These are phyloP conservation scores for Akanthomyces lecanii DNA, from an alignment of 2,329 filamentous ascomycete genomes.

Conservation along the genomic window DNA sequence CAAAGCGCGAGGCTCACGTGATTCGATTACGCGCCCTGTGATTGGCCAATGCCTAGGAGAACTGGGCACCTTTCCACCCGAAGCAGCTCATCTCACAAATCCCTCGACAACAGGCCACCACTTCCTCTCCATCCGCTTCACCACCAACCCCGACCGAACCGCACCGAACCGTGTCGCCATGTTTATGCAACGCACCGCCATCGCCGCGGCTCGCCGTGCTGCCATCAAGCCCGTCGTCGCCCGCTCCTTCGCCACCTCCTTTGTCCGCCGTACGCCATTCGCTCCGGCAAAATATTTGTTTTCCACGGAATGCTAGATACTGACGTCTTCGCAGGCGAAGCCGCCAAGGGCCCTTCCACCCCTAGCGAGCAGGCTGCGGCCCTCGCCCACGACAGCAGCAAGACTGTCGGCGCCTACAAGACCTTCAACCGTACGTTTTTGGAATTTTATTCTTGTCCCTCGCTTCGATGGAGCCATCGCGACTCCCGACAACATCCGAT, in stretches of 20 bases:
- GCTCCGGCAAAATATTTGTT: slow-evolving; percentile 1
- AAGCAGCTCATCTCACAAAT: slow-evolving; percentile 48
- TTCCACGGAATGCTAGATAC: not conserved
- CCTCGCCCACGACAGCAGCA: slow-evolving; percentile 36
- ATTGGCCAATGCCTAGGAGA: slow-evolving; percentile 35
- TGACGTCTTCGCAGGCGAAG: slow-evolving; percentile 30
- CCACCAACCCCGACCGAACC: slow-evolving; percentile 22
- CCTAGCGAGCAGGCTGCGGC: slow-evolving; percentile 36
- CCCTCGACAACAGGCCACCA: slow-evolving; percentile 36
- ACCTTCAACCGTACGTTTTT: slow-evolving; percentile 42
- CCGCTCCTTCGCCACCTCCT: slow-evolving; percentile 57
- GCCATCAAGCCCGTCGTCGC: slow-evolving; percentile 51
- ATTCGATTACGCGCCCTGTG: slow-evolving; percentile 19
- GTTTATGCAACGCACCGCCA: slow-evolving; percentile 61
- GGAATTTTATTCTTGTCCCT: not conserved
- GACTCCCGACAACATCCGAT: slow-evolving; percentile 11
- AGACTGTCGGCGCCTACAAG: slow-evolving; percentile 45
- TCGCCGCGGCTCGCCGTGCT: slow-evolving; percentile 55
- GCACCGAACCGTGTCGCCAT: slow-evolving; percentile 37
- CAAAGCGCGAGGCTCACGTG: slow-evolving; percentile 31
- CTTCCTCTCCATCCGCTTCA: slow-evolving; percentile 21
- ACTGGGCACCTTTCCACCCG: slow-evolving; percentile 35
- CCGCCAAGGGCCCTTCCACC: slow-evolving; percentile 31
- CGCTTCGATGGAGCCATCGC: not conserved
- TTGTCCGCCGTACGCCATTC: slow-evolving; percentile 53